phyloP scores from a whole-genome alignment of 2,329 filamentous ascomycete species.

The Trichoderma cornu-damae region DNA sequence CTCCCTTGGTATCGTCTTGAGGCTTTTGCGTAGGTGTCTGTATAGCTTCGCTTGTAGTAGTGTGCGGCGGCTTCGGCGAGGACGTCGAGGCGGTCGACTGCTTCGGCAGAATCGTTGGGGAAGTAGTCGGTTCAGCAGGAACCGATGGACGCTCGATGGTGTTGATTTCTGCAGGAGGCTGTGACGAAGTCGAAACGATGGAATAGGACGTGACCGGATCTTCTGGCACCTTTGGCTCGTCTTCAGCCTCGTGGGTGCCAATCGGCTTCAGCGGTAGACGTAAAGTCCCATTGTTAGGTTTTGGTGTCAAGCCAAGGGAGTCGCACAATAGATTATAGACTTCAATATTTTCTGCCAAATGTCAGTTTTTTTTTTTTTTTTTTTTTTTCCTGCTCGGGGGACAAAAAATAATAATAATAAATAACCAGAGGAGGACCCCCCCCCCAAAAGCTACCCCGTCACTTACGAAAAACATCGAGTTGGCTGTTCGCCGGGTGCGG shows the following conservation, averaged over 20 bases:
- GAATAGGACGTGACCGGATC: constrained; percentile 42
- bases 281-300: constrained; percentile 83
- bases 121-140: neutral
- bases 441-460: no score
- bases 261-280: constrained; percentile 61
- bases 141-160: constrained; percentile 16
- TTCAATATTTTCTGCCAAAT: constrained; percentile 72
- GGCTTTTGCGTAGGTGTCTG: neutral
- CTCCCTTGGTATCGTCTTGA: constrained; percentile 17
- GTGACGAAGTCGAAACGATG: neutral
- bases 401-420: no score
- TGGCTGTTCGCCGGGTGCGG: constrained; percentile 77
- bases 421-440: no score
- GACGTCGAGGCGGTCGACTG: constrained; percentile 21
- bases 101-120: constrained; percentile 15
- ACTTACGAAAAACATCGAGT: constrained; percentile 76
- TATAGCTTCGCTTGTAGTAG: neutral
- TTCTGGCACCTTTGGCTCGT: constrained; percentile 44
- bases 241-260: constrained; percentile 54
- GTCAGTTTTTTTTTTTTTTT: no score
- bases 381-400: no score
- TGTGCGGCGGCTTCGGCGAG: neutral
- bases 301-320: constrained; percentile 66
- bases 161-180: constrained; percentile 16
- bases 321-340: constrained; percentile 95